Percentiles rank a stretch among this genome's conserved stretches.
Evolutionary conservation across 2,329 filamentous ascomycete species (phyloP).

Genomic region (Bipolaris oryzae): DNA sequence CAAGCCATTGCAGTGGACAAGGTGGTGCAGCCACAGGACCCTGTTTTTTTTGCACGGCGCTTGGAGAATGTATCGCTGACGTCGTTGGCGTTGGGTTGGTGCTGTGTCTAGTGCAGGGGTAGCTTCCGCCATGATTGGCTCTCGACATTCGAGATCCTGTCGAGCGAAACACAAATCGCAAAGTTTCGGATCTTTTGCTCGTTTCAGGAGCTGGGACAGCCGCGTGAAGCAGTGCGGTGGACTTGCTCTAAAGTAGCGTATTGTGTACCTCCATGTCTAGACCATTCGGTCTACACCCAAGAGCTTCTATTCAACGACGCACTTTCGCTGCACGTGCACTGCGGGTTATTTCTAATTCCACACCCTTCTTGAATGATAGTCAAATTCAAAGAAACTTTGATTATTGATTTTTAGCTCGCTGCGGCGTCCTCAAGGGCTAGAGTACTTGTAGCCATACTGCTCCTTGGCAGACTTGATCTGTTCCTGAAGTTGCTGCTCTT

Average conservation of each 20-base stretch:
- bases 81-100: slow-evolving; percentile 34
- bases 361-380: too few relatives aligned
- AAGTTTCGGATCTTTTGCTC: neutral
- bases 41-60: slow-evolving; percentile 24
- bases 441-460: slow-evolving; percentile 55
- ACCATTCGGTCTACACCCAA: neutral
- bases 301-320: neutral
- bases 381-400: neutral
- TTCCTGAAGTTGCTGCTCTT: slow-evolving; percentile 49
- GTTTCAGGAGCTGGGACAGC: neutral
- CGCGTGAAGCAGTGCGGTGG: neutral
- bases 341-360: neutral
- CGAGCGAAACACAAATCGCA: slow-evolving; percentile 14
- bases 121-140: slow-evolving; percentile 33
- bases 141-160: slow-evolving; percentile 1
- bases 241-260: neutral
- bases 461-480: slow-evolving; percentile 52
- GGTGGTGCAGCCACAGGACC: slow-evolving; percentile 19
- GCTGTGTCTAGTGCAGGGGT: slow-evolving; percentile 15
- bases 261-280: too few relatives aligned
- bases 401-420: neutral
- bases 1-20: slow-evolving; percentile 16
- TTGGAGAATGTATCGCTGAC: slow-evolving; percentile 33
- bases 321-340: neutral
- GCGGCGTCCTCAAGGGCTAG: slow-evolving; percentile 37